A percentile compares a stretch with the other conserved stretches of the same genome.
Evolutionary conservation across 2,329 filamentous ascomycete species (phyloP).

Genomic region (Hymenoscyphus fraxineus): DNA sequence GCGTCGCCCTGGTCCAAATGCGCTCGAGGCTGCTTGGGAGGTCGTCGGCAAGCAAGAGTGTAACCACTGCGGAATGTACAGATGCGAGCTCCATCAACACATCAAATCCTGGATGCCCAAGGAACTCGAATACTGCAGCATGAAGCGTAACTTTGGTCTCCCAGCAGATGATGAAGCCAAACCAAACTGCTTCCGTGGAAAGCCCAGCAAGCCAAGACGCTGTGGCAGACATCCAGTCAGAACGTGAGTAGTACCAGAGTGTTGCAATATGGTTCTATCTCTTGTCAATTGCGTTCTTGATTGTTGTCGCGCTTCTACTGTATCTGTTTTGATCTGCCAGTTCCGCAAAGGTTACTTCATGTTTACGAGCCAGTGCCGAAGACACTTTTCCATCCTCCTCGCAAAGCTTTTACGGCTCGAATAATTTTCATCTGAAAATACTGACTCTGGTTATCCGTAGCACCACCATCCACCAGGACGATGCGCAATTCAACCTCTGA

Average conservation of each 20-base stretch:
- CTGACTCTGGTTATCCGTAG: slow-evolving; percentile 2
- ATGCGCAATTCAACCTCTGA: slow-evolving; percentile 7
- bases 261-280: slow-evolving; percentile 11
- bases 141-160: slow-evolving; percentile 54
- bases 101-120: slow-evolving; percentile 57
- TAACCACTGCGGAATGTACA: slow-evolving; percentile 56
- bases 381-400: neutral
- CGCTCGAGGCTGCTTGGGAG: slow-evolving; percentile 62
- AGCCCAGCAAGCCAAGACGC: slow-evolving; percentile 53
- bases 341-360: neutral
- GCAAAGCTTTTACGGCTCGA: neutral
- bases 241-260: slow-evolving; percentile 25
- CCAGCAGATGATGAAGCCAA: slow-evolving; percentile 45
- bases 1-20: slow-evolving; percentile 57
- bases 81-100: slow-evolving; percentile 62
- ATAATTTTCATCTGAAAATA: slow-evolving; percentile 1
- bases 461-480: slow-evolving; percentile 13
- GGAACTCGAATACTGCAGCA: slow-evolving; percentile 56
- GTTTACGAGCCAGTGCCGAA: neutral
- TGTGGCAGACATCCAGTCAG: slow-evolving; percentile 51
- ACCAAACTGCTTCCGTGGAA: slow-evolving; percentile 55
- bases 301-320: neutral
- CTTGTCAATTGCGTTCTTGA: neutral
- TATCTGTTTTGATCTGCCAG: neutral
- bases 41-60: slow-evolving; percentile 59